Percentiles rank a stretch among this genome's conserved stretches.
Evolutionary conservation across 495 filamentous ascomycete species (phyloP).

Genomic region (Stereocaulon alpinum): DNA sequence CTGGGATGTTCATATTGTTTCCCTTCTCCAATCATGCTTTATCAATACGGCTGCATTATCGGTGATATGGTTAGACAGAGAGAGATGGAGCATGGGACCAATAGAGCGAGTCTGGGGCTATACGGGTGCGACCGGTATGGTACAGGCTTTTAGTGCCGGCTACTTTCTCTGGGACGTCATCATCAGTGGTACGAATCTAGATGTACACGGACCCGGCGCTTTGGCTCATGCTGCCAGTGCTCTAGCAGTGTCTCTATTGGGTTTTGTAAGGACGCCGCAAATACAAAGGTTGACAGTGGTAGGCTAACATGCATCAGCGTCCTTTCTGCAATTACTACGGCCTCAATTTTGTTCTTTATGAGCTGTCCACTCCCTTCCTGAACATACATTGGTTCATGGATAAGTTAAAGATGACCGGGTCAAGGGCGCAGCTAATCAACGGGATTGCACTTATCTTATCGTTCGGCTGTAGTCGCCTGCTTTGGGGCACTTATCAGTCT

Average conservation of each 20-base stretch:
- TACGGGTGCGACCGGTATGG: slow-evolving; percentile 70
- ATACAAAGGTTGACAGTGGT: background rate
- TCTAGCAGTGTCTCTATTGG: slow-evolving; percentile 73
- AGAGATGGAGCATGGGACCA: slow-evolving; percentile 60
- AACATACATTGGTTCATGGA: slow-evolving; percentile 99
- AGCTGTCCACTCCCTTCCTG: slow-evolving; percentile 86
- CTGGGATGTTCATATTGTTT: slow-evolving; percentile 98
- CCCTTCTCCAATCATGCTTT: slow-evolving; percentile 68
- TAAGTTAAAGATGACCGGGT: slow-evolving; percentile 92
- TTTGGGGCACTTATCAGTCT: slow-evolving; percentile 89
- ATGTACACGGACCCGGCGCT: slow-evolving; percentile 79
- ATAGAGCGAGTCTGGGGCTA: slow-evolving; percentile 80
- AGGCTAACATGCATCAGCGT: slow-evolving; percentile 41
- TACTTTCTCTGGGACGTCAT: slow-evolving; percentile 93
- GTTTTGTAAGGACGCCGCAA: slow-evolving; percentile 63
- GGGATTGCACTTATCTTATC: slow-evolving; percentile 53
- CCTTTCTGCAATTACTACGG: slow-evolving; percentile 94
- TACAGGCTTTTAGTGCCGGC: slow-evolving; percentile 79
- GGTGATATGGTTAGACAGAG: slow-evolving; percentile 69
- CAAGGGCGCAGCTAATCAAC: slow-evolving; percentile 73
- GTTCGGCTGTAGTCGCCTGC: slow-evolving; percentile 80
- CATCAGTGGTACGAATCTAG: slow-evolving; percentile 56
- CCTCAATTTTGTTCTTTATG: slow-evolving; percentile 88
- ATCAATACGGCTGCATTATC: slow-evolving; percentile 72
- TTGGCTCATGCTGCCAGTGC: slow-evolving; percentile 80